Percentiles rank a stretch among this genome's conserved stretches.
phyloP scores from a whole-genome alignment of 768 basidiomycete genomes.

The Agrocybe pediades region DNA sequence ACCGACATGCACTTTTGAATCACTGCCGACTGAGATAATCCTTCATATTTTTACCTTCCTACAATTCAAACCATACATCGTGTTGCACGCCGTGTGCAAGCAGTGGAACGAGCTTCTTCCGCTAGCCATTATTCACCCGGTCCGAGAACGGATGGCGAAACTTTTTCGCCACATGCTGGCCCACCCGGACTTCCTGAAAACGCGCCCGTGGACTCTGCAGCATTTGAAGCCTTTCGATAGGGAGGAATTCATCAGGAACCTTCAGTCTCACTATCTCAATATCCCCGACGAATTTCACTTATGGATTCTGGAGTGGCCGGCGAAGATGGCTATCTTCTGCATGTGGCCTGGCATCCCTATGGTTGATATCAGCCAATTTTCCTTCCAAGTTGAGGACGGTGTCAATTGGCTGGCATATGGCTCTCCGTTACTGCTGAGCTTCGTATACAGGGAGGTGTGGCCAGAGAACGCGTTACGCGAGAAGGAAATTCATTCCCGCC shows the following conservation, averaged over 20 bases:
- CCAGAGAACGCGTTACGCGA: not conserved
- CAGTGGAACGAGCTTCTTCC: not conserved
- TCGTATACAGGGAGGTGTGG: not conserved
- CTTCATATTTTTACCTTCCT: not conserved
- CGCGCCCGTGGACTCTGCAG: not conserved
- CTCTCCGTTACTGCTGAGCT: not conserved
- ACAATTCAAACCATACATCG: not conserved
- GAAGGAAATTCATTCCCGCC: not conserved
- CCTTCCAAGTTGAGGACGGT: not conserved
- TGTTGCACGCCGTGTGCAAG: not conserved
- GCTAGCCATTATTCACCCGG: not conserved
- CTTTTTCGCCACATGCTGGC: not conserved
- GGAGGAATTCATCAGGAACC: not conserved
- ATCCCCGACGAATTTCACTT: not conserved
- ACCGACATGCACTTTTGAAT: no score
- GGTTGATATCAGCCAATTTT: no score
- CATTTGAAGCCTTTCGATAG: not conserved
- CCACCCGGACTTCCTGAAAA: not conserved
- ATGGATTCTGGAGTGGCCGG: constrained; percentile 18
- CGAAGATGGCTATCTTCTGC: constrained; percentile 1
- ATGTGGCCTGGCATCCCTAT: constrained; percentile 12
- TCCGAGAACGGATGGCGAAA: not conserved
- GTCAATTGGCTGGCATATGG: not conserved
- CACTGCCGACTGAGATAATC: not conserved
- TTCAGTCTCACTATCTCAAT: not conserved